Base-by-base conservation (phyloP, 2,329 filamentous ascomycete species). In the Alternaria consortialis region DNA sequence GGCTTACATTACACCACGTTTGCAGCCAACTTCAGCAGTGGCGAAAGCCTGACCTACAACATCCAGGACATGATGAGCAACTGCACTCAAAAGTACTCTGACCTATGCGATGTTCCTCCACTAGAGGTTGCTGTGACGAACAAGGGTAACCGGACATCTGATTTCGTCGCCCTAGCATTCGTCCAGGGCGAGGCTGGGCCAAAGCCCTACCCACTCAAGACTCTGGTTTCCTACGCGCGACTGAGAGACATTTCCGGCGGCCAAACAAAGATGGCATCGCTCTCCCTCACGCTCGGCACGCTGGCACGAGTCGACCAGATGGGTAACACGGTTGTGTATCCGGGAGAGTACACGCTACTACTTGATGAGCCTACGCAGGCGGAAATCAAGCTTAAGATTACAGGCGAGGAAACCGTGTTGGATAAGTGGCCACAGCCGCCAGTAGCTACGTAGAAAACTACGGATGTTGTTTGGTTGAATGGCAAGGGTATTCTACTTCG, bases 1-100 rank as follows among this genome's bases (percentile, higher is more conserved):
- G 87, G 86, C 0, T 66, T 88, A 60, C 85, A 88, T 68, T 88
- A 88, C 74, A 88, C 86, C 5, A 84, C 75, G 37, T 88, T 88
- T 71, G 63, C 62, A 73, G 20, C 20, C 20, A 20, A 20, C 20
- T 20, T 20, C 20, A 20, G 20, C 20, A 20, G 20, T 20, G 20
- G 20, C 20, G 20, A 20, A 20, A 20, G 20, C 20, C 20, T 20
- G 20, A 20, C 20, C 20, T 20, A 20, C 20, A 20, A 20, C 20
- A 20, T 20, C 20, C 20, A 20, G 20, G 20, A 20, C 20, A 20
- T 20, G 20, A 20, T 20, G 20, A 20, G 20, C 20, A 20, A 20
- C 2, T 20, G 20, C 20, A 20, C 20, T 2, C 20, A 20, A 20
- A 20, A 20, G 20, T 20, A 20, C 20, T 20, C 20, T 20, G 20